Percentiles rank a stretch among this genome's conserved stretches.
phyloP scores from a whole-genome alignment of 2,329 filamentous ascomycete genomes.

The Epichloe baconii region DNA sequence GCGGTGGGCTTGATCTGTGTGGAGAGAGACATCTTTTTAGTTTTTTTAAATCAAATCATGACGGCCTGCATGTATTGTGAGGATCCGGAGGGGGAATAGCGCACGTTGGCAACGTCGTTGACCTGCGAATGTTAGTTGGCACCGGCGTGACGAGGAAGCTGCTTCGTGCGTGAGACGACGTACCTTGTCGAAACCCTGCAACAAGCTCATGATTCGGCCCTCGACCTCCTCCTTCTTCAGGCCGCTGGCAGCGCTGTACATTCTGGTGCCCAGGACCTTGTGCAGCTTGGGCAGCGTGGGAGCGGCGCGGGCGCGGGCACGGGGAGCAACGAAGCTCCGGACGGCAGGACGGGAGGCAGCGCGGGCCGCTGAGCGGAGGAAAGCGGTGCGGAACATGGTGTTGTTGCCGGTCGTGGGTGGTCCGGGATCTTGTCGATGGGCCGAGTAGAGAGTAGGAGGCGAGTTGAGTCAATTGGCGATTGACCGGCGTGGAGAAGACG shows the following conservation, averaged over 20 bases:
- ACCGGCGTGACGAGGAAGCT: neutral
- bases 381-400: conserved; percentile 76
- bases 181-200: conserved; percentile 93
- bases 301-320: conserved; percentile 38
- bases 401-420: conserved; percentile 3
- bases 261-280: conserved; percentile 58
- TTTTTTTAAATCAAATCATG: neutral
- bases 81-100: conserved; percentile 8
- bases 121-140: conserved; percentile 38
- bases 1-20: conserved; percentile 64
- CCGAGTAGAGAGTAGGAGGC: neutral
- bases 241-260: conserved; percentile 73
- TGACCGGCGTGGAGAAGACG: conserved; percentile 1
- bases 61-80: too few relatives aligned
- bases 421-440: neutral
- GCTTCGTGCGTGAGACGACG: neutral
- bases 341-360: conserved; percentile 33
- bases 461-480: conserved; percentile 5
- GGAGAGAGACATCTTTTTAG: conserved; percentile 1
- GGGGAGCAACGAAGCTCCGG: conserved; percentile 41
- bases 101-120: conserved; percentile 51
- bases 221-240: conserved; percentile 76
- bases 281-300: conserved; percentile 23
- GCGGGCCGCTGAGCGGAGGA: conserved; percentile 67
- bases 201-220: conserved; percentile 79